Evolutionary conservation across 2,329 filamentous ascomycete species (phyloP), one percentile per base, ranked within the genome.

Genomic region (Alternaria arbusti): DNA sequence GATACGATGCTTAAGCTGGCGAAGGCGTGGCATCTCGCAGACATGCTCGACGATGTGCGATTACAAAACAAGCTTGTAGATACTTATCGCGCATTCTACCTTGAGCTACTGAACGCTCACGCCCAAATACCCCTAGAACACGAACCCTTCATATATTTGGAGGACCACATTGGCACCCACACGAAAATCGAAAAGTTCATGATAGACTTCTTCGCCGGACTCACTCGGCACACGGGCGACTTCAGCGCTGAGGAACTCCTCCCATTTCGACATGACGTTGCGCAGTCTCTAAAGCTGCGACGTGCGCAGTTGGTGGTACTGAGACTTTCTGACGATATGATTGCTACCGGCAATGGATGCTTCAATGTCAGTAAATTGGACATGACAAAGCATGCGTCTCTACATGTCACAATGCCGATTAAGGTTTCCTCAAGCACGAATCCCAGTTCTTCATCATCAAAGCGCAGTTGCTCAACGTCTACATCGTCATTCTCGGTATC

Each of bases 101-200:
- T 40, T 2, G 28, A 57, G 15, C 44, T 61, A 2, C 56, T 61
- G 8, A 4, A 44, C 8, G 22, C 51, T 6, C 58, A 59, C 3
- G 52, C 47, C 43, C 43, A 15, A 17, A 54, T 68, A 49, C 49
- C 32, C 4, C 23, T 63, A 15, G 36, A 54, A 8, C 30, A 13
- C 17, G 63, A 59, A 15, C 44, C 64, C 10, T 66, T 68, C 15
- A 2, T 12, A 1, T 65, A 63, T 49, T 23, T 70, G 11, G 36
- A 60, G 20, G 22, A 60, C n/a, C 44, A 65, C 20, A n/a, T 68
- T 10, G 64, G 64, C 22, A 54, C 57, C 7, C 60, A 67, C 26
- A 67, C 63, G 4, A 59, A 50, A 28, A 61, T 62, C 3, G 68
- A 68, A 50, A 68, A 66, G 50, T 70, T 68, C 22, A 20, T 70